These are phyloP conservation scores for Salix suchowensis DNA, from an alignment of 345 rosid species.

Conservation along the genomic window DNA sequence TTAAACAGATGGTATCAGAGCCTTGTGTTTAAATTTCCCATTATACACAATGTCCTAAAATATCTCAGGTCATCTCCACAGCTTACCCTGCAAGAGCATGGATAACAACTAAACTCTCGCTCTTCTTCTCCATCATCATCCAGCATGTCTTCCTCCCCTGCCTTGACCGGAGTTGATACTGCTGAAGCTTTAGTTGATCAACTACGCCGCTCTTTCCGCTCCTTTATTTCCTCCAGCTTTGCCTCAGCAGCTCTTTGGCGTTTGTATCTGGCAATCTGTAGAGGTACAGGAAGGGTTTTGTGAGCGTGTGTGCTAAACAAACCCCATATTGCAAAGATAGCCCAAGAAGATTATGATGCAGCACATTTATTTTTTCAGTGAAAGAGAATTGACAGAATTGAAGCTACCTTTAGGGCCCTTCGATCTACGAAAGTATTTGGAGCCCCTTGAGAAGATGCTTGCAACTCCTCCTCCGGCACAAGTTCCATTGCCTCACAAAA, in stretches of 20 bases:
- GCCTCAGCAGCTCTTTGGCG: slow-evolving; percentile 81
- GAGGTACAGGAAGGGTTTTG: background rate
- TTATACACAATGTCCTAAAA: background rate
- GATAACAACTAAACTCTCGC: slow-evolving; percentile 62
- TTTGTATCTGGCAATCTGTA: slow-evolving; percentile 78
- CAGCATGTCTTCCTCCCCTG: slow-evolving; percentile 72
- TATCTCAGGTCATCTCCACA: background rate
- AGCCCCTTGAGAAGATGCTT: slow-evolving; percentile 41
- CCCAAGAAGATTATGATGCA: background rate
- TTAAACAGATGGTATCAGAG: slow-evolving; percentile 58
- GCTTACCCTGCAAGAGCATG: background rate
- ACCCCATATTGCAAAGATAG: too few relatives aligned
- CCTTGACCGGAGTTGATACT: slow-evolving; percentile 72
- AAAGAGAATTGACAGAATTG: background rate
- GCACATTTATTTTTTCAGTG: background rate
- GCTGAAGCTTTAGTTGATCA: slow-evolving; percentile 74
- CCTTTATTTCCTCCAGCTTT: slow-evolving; percentile 77
- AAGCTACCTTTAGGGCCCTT: slow-evolving; percentile 76
- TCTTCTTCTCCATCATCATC: slow-evolving; percentile 98
- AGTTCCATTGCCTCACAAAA: slow-evolving; percentile 92
- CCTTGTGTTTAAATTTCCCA: too few relatives aligned
- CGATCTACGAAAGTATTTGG: slow-evolving; percentile 55
- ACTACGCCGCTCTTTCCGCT: slow-evolving; percentile 77
- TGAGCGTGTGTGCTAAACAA: background rate
- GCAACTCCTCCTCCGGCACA: slow-evolving; percentile 65